Evolutionary conservation across 352 stramenopile species (phyloP), one percentile per base, ranked within the genome.

Genomic region (Pythium aristosporum): DNA sequence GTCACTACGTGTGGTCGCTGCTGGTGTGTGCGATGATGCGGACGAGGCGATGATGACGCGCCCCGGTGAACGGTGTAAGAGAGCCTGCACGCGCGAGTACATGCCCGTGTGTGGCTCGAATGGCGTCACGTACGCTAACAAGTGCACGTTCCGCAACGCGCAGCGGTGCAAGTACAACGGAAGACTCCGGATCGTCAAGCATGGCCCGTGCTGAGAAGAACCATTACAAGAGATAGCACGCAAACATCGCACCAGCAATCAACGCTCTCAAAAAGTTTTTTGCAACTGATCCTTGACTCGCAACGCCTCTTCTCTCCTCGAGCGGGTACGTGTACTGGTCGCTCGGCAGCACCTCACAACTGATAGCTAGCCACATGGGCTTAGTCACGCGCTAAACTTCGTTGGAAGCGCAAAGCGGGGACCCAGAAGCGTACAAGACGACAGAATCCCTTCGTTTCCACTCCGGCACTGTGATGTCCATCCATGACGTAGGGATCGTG

Each of bases 121-220:
- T 43, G 43, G 36, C 42, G 46, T 53, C 28, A 67, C 60, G 43
- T 67, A 71, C 54, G n/a, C 42, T 11, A 67, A 71, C 48, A 55
- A 56, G 21, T 70, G 63, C 30, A 30, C 28, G 30, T 34, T 70
- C 20, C 11, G 32, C 11, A 32, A 32, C 30, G 39, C 50, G 2
- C 34, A 54, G 25, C 65, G 63, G 20, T 18, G 37, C 11, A 32
- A 39, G 16, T 34, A 23, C n/a, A 18, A 47, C 34, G 25, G 18
- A 1, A 10, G 32, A 34, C 7, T 41, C 2, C 28, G 25, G 12
- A n/a, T 46, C 18, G 18, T 20, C 13, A 46, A 46, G 44, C 9
- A 11, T 9, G 9, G 4, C 16, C 2, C 34, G 34, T 39, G 34
- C 34, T 39, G 11, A 39, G 34, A 39, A 39, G 34, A 39, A 39